These are phyloP conservation scores for Tetramitus jugosus DNA, from an alignment of 208 protist genomes.

Conservation along the genomic window DNA sequence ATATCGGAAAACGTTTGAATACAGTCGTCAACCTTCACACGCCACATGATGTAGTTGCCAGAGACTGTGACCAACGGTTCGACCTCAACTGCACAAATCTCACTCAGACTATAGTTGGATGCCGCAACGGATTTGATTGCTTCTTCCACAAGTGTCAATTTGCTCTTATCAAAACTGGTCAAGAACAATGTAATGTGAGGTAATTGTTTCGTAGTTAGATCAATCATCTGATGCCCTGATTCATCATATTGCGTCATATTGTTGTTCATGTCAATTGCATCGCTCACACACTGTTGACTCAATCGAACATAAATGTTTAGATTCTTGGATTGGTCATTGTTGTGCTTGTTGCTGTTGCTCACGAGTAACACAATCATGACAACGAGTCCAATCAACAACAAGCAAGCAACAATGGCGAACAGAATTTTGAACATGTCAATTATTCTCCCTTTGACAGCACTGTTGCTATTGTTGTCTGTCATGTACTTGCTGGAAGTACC, in stretches of 20 bases:
- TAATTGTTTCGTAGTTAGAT: background rate
- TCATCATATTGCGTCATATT: background rate
- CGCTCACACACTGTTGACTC: background rate
- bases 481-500: no score
- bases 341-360: no score
- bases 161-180: slow-evolving; percentile 13
- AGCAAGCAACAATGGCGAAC: no score
- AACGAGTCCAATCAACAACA: no score
- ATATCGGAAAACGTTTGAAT: background rate
- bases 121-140: background rate
- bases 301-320: slow-evolving; percentile 3
- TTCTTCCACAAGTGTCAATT: background rate
- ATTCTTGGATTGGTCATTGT: no score
- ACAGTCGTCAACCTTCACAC: background rate
- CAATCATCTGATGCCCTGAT: slow-evolving; percentile 1
- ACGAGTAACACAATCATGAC: no score
- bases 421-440: no score
- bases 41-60: background rate
- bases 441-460: no score
- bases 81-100: no score
- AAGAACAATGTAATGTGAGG: slow-evolving; percentile 29
- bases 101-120: background rate
- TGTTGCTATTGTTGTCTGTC: no score
- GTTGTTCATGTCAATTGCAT: background rate
- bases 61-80: background rate